These are phyloP conservation scores for Alternaria novae-zelandiae DNA, from an alignment of 2,329 filamentous ascomycete species.

Conservation along the genomic window DNA sequence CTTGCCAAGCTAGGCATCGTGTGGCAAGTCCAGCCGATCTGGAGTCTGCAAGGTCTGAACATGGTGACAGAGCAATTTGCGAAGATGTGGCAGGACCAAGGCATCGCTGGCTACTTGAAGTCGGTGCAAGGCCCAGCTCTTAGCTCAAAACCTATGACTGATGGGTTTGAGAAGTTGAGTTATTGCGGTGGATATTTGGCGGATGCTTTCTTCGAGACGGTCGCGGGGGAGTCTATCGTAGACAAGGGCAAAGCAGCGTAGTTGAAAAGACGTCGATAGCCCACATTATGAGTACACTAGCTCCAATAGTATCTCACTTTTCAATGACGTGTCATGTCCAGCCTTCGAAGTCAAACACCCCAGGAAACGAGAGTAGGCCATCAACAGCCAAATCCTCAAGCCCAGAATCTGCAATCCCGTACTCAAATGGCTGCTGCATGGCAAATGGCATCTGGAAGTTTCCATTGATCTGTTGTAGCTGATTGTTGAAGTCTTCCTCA, in stretches of 20 bases:
- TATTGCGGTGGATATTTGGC: slow-evolving; percentile 47
- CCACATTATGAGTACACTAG: neutral
- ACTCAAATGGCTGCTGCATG: slow-evolving; percentile 12
- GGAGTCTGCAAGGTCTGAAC: slow-evolving; percentile 47
- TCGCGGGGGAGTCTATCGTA: slow-evolving; percentile 34
- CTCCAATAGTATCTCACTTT: too few relatives aligned
- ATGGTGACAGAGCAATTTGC: slow-evolving; percentile 44
- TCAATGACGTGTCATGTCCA: neutral
- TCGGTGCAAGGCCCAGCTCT: slow-evolving; percentile 34
- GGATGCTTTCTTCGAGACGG: slow-evolving; percentile 48
- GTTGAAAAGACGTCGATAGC: neutral
- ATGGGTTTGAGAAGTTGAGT: slow-evolving; percentile 48
- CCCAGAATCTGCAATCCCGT: neutral
- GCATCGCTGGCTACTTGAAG: slow-evolving; percentile 47
- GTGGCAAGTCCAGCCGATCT: slow-evolving; percentile 54
- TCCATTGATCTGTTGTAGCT: neutral
- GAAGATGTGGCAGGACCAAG: slow-evolving; percentile 43
- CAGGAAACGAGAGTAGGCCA: slow-evolving; percentile 17
- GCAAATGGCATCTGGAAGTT: slow-evolving; percentile 21
- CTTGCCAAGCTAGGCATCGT: slow-evolving; percentile 49
- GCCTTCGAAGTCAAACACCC: slow-evolving; percentile 16
- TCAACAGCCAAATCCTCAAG: slow-evolving; percentile 11
- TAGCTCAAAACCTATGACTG: slow-evolving; percentile 32
- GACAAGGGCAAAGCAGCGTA: slow-evolving; percentile 11
- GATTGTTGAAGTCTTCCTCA: neutral